Base-by-base conservation (phyloP, 441 rosid genomes). In the Croton setiger region DNA sequence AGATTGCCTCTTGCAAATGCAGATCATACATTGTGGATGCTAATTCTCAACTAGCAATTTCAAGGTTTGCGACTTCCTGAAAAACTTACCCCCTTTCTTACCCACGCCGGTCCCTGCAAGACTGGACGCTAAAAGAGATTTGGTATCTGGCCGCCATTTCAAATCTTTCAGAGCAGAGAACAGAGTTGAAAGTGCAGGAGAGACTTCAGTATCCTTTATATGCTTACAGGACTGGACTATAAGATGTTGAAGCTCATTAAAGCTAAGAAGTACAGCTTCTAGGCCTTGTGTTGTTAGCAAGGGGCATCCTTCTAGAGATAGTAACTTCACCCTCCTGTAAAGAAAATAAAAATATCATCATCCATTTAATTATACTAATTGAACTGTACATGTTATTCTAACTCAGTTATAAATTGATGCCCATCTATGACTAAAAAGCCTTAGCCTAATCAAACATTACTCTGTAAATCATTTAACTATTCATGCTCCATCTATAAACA, bases 81-180 rank as follows among this genome's bases (percentile, higher is more conserved):
- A 86, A 75, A 88, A 87, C 72, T 81, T 88, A 65, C 88, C 83
- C 36, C 98, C 98, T 80, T 80, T 88, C 74, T 73, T 84, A 72
- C 98, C 92, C 86, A 90, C 74, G 55, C 92, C 92, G 8, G 88
- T 82, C 58, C 90, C 96, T 10, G 56, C 75, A n/a, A 92, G 90
- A 79, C 81, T 78, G 45, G 92, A 65, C 5, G 83, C 77, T 4
- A 88, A 88, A 48, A 85, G 80, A 68, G 88, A 87, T 58, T 82
- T 82, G 60, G 90, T 73, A 71, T 88, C 96, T 4, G 96, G 92
- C 78, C 91, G 81, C 98, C 98, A 92, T 71, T 85, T 90, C 75
- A 90, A 81, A 79, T 88, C 95, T 80, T 88, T 85, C 48, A 92
- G 87, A 54, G 49, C 72, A 5, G 90, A 88, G 80, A 92, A 92